Evolutionary conservation across 192 early-diverging fungal species (phyloP).

Genomic region (Mortierella antarctica): DNA sequence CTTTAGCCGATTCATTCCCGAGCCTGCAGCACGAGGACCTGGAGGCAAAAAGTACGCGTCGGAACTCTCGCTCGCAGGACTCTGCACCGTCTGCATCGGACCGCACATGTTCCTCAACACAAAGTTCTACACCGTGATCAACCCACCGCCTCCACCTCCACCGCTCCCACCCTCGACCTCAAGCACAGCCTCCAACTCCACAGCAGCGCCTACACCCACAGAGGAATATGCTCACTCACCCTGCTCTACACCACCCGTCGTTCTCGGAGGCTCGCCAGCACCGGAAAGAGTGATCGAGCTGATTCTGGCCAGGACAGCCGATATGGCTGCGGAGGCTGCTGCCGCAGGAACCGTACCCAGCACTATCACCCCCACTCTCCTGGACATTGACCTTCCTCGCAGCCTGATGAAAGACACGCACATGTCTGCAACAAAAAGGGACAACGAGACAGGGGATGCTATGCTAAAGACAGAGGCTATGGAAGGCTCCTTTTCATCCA

Average conservation of each 20-base stretch:
- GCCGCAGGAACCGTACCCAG: constrained; percentile 3
- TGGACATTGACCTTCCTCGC: neutral
- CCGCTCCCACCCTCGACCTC: neutral
- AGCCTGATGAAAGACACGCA: neutral
- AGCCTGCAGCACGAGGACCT: constrained; percentile 27
- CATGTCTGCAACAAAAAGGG: too few relatives aligned
- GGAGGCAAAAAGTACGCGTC: constrained; percentile 39
- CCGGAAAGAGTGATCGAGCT: constrained; percentile 36
- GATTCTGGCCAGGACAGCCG: constrained; percentile 16
- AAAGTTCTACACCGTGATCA: constrained; percentile 32
- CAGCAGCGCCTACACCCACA: constrained; percentile 4
- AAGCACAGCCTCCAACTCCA: constrained; percentile 4
- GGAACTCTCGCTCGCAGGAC: constrained; percentile 27
- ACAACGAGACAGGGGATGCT: too few relatives aligned
- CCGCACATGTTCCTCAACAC: constrained; percentile 47
- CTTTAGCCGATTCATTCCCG: constrained; percentile 38
- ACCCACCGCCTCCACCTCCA: constrained; percentile 26
- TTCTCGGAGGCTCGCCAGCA: constrained; percentile 15
- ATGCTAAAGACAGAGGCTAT: neutral
- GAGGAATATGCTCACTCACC: neutral
- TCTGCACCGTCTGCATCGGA: constrained; percentile 44
- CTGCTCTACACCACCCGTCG: constrained; percentile 5
- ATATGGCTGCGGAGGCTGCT: constrained; percentile 8
- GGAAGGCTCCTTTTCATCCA: neutral
- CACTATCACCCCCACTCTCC: neutral